Base-by-base conservation (phyloP, 1,284 basidiomycete genomes). In the Malassezia sp. region DNA sequence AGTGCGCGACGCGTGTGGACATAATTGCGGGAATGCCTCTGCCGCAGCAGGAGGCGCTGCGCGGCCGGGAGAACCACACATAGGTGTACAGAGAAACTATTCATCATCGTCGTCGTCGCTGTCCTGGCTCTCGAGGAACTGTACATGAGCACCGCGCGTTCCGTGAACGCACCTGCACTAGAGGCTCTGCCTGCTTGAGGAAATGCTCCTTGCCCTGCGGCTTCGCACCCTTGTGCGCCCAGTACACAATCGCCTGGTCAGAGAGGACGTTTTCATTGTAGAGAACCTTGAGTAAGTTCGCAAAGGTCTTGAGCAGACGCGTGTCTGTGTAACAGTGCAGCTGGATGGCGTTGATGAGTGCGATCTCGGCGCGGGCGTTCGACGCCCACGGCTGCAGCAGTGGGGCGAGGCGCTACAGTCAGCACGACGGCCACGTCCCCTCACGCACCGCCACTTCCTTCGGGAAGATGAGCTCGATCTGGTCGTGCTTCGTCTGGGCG, bases 201-300 rank as follows among this genome's bases (percentile, higher is more conserved):
- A 96, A 95, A 71, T 90, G 84, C 71, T 90, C 85, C 71, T 84
- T 82, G 42, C 89, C 90, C 71, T 93, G 85, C 1, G 86, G 79
- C 74, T 89, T 93, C 45, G 88, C 84, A 47, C 91, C 90, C 74
- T 96, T 96, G 73, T 85, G 81, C 73, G 87, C 78, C 90, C 90
- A 96, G 74, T 93, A 96, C 52, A 95, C 83, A 67, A 96, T 90
- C 53, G 90, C 89, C 71, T 89, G 84, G 67, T 90, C 87, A 51
- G 85, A 84, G 60, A 95, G 78, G 73, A 87, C 88, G 67, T 96
- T 90, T 64, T 84, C 81, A 72, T 89, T 90, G 75, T 95, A 95
- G 91, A 76, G 65, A 5, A 54, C 50, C 77, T 93, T 93, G 60
- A 96, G 77, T 71, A 96, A 82, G 65, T 88, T 84, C 38, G 85